Conservation (phyloP, 495 filamentous ascomycete genomes). For the Lophiostoma macrostomum region DNA sequence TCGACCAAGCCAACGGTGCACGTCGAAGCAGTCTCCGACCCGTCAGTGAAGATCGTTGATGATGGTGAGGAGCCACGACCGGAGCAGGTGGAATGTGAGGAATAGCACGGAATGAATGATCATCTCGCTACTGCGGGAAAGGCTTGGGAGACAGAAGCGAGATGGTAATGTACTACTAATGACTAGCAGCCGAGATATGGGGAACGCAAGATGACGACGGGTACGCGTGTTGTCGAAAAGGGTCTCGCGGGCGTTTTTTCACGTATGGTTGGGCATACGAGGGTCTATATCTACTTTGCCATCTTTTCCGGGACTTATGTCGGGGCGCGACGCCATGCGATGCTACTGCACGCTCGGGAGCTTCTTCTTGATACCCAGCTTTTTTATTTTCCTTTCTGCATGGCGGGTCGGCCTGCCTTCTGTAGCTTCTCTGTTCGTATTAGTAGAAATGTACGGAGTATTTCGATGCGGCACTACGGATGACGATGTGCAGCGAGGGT, state of each 20-base stretch:
- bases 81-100: constrained; percentile 21
- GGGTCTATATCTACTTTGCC: not conserved
- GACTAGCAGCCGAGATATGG: not conserved
- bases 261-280: too few species aligned
- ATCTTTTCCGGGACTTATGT: not conserved
- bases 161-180: constrained; percentile 9
- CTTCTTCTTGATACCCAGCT: constrained; percentile 27
- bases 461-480: not conserved
- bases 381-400: constrained; percentile 1
- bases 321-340: too few species aligned
- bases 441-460: not conserved
- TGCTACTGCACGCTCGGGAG: constrained; percentile 2
- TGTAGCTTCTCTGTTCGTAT: constrained; percentile 17
- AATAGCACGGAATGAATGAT: constrained; percentile 7
- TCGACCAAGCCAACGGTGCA: constrained; percentile 42
- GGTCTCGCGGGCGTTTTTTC: too few species aligned
- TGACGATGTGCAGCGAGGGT: not conserved
- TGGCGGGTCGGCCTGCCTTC: not conserved
- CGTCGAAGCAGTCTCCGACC: constrained; percentile 24
- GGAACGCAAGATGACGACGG: too few species aligned
- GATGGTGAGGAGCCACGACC: not conserved
- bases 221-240: too few species aligned
- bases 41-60: constrained; percentile 21
- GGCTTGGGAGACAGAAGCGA: not conserved
- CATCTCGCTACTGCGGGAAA: constrained; percentile 10